Percentiles rank a stretch among this genome's conserved stretches.
These are phyloP conservation scores for Raddia guianensis DNA, from an alignment of 176 grass and related monocot genomes.

Conservation along the genomic window DNA sequence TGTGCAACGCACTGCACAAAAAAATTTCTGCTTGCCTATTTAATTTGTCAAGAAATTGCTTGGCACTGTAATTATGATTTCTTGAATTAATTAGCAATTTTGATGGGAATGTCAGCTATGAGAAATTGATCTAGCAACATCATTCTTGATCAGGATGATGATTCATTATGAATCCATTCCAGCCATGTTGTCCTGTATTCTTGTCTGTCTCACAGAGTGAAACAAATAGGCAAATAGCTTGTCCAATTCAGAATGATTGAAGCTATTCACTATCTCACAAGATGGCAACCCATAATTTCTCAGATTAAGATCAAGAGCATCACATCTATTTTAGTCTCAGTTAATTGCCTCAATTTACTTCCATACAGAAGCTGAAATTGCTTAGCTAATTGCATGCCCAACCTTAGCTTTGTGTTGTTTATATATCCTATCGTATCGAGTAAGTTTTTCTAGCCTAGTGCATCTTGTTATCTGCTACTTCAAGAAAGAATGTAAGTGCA, in stretches of 20 bases:
- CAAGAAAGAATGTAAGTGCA: no score
- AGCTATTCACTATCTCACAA: not conserved
- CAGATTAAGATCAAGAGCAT: not conserved
- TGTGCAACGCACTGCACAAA: no score
- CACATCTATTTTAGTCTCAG: not conserved
- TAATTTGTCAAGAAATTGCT: not conserved
- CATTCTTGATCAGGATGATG: not conserved
- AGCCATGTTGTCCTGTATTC: not conserved
- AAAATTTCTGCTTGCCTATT: not conserved
- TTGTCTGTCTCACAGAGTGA: conserved; percentile 19
- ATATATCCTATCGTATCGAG: no score
- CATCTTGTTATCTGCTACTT: no score
- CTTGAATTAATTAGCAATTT: not conserved
- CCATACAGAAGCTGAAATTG: no score
- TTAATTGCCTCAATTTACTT: no score
- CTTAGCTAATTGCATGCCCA: no score
- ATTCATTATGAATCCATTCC: not conserved
- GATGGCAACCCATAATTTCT: not conserved
- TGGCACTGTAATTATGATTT: not conserved
- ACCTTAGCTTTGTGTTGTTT: no score
- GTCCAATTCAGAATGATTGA: not conserved
- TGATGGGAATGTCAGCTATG: not conserved
- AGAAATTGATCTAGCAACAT: not conserved
- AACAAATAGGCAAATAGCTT: not conserved
- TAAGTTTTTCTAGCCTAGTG: no score